Evolutionary conservation across 441 rosid genomes (phyloP).

Genomic region (Biscutella laevigata): DNA sequence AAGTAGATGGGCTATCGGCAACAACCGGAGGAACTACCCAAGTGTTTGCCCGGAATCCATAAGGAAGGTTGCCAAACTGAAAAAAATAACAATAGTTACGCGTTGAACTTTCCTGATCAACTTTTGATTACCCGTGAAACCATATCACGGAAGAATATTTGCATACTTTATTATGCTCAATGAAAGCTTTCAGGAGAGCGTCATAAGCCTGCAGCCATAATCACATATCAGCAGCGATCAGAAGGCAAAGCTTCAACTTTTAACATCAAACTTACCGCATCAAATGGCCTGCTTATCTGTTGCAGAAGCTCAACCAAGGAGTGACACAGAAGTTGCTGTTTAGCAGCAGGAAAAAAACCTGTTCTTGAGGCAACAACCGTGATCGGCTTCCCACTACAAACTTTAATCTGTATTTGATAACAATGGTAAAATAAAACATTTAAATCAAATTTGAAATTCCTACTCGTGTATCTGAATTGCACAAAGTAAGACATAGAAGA

Average conservation of each 20-base stretch:
- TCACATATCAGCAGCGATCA: not conserved
- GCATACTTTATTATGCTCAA: conserved; percentile 66
- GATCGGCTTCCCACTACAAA: conserved; percentile 68
- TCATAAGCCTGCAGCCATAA: conserved; percentile 55
- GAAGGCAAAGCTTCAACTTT: not conserved
- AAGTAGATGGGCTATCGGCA: conserved; percentile 49
- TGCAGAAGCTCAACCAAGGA: conserved; percentile 57
- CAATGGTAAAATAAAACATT: not conserved
- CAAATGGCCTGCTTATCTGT: conserved; percentile 59
- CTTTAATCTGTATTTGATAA: conserved; percentile 40
- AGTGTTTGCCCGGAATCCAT: conserved; percentile 69
- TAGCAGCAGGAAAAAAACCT: conserved; percentile 70
- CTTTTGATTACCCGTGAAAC: conserved; percentile 1
- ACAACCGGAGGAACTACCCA: conserved; percentile 79
- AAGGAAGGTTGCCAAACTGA: conserved; percentile 84
- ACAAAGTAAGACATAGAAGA: not conserved
- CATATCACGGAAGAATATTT: not conserved
- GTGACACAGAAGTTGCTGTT: conserved; percentile 46
- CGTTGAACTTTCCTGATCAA: conserved; percentile 1
- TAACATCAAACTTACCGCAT: conserved; percentile 38
- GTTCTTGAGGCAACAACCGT: conserved; percentile 49
- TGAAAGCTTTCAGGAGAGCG: conserved; percentile 66
- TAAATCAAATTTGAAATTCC: not conserved
- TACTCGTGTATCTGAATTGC: not conserved
- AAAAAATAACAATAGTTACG: conserved; percentile 4